Evolutionary conservation across 176 grass and related monocot genomes (phyloP), one percentile per base, ranked within the genome.

Genomic region (Calamus simplicifolius): DNA sequence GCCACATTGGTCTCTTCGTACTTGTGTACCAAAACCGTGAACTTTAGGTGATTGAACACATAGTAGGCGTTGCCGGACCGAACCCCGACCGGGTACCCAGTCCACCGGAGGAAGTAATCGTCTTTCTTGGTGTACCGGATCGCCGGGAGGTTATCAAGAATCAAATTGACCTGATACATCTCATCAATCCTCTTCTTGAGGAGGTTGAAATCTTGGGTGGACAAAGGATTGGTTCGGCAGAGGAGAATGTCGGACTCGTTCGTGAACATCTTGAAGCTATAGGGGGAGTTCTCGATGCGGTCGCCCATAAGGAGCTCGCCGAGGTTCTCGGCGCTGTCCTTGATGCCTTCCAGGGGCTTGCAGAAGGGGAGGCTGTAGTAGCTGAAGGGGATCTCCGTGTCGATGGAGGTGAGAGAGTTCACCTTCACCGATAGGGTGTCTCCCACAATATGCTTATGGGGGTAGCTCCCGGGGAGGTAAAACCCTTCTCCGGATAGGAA

Each of bases 311-410:
- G 49, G 27, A 81, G 54, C 61, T 81, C 79, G 27, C 79, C 79
- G 4, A 81, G 70, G 59, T 81, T 81, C 59, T 81, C 79, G 13
- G 79, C 79, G 18, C 70, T 74, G 58, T 81, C 72, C 58, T 75
- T 81, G 59, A 81, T 54, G 16, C 79, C 79, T 5, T 66, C 79
- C 0, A 16, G 21, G 19, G 79, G 79, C 27, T 69, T 62, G 72
- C 79, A 81, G 31, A 81, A 81, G 38, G 79, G 79, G 16, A 81
- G 79, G 21, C 59, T 66, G 48, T 81, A 81, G 72, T 81, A 81
- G 58, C 59, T 66, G 66, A 81, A 81, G 6, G 79, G 79, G 6
- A 81, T 65, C 66, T 81, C 79, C 1, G 79, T 81, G 18, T 75
- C 72, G 21, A 81, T 75, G 27, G 79, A 81, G 52, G 79, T 81